Base-by-base conservation (phyloP, 805 yeast species). In the Starmerella geochares region DNA sequence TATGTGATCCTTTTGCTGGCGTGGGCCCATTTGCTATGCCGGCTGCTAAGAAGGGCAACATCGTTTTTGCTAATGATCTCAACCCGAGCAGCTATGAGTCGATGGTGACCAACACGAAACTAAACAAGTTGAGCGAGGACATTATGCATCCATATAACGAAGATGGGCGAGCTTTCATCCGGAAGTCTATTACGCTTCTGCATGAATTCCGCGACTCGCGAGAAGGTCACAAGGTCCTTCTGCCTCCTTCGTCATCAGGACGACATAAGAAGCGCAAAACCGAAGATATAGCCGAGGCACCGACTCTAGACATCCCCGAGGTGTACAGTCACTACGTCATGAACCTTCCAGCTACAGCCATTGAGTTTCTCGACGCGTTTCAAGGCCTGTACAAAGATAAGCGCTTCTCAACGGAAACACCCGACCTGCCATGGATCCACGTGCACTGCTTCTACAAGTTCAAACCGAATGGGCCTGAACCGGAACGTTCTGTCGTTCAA, bases 21-120 rank as follows among this genome's bases (percentile, higher is more conserved):
- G 97, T 92, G 1, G 99, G 99, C 0, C 99, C 99, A 4, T 92
- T 94, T 70, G 90, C 94, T 1, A 78, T 92, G 1, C 99, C 99
- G 0, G 95, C 96, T 0, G 97, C 88, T 13, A 86, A 83, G 65
- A 85, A 82, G 54, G 75, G 76, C 14, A 83, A 80, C 10, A 64
- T 88, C 47, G 94, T 86, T 0, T 71, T 92, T 58, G 96, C 96
- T 10, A 92, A 88, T 63, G 99, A 92, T 65, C 71, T 92, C 63
- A 92, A 92, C 61, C 97, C 96, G 0, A 84, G 82, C 52, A 81
- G 94, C 51, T 84, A 69, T 66, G 77, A 78, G 56, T 82, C 83
- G 60, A 73, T 92, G 68, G 64, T 68, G 33, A 73, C 74, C 27
- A 92, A 92, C 59, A 76, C 85, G 45, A 60, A 55, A 2, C 60